Percentiles rank a stretch among this genome's conserved stretches.
Evolutionary conservation across 176 grass and related monocot genomes (phyloP).

Genomic region (Poa pratensis): DNA sequence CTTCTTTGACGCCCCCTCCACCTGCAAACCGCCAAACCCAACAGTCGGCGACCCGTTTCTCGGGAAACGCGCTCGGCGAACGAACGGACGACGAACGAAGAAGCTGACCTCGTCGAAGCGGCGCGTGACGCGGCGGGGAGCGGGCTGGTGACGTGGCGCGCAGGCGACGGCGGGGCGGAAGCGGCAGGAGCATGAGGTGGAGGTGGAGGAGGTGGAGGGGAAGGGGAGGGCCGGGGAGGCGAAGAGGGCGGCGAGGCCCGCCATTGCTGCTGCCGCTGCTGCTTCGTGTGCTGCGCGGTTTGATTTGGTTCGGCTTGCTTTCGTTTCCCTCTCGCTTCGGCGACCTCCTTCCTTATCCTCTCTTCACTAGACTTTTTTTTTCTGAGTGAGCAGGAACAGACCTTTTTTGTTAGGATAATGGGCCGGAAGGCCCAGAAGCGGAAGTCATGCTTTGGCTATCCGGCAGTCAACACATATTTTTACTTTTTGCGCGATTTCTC

Average conservation of each 20-base stretch:
- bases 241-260: slow-evolving; percentile 48
- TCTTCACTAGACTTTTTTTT: background rate
- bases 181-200: slow-evolving; percentile 52
- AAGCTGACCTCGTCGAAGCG: slow-evolving; percentile 50
- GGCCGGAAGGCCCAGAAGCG: background rate
- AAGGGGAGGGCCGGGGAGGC: slow-evolving; percentile 49
- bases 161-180: slow-evolving; percentile 51
- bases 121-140: slow-evolving; percentile 32
- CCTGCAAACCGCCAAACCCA: slow-evolving; percentile 38
- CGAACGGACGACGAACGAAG: background rate
- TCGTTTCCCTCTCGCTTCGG: slow-evolving; percentile 37
- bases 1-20: slow-evolving; percentile 63
- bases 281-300: slow-evolving; percentile 30
- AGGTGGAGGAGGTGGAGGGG: slow-evolving; percentile 31
- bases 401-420: background rate
- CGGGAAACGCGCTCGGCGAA: background rate
- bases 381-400: background rate
- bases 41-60: background rate
- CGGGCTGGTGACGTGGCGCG: slow-evolving; percentile 42
- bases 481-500: too few species aligned
- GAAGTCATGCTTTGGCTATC: too few species aligned
- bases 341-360: slow-evolving; percentile 69
- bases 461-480: too few species aligned
- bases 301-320: slow-evolving; percentile 40
- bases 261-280: slow-evolving; percentile 39